These are phyloP conservation scores for Piedraia hortae DNA, from an alignment of 2,329 filamentous ascomycete genomes.

Conservation along the genomic window DNA sequence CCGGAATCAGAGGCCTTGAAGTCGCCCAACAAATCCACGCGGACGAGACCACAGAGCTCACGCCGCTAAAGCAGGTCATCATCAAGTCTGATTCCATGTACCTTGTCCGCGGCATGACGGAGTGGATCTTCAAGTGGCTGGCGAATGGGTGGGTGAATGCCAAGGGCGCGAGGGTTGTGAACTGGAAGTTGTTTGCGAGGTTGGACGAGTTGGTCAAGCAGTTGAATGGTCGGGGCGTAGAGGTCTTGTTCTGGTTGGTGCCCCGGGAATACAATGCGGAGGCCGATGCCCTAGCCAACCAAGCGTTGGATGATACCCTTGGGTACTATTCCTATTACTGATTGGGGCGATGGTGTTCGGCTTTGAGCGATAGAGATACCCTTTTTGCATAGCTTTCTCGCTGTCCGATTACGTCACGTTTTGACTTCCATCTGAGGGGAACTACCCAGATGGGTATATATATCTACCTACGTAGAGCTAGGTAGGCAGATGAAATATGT, in stretches of 20 bases:
- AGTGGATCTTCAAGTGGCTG: conserved; percentile 12
- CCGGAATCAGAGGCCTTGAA: conserved; percentile 5
- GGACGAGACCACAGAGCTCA: too few species aligned
- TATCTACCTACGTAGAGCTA: too few species aligned
- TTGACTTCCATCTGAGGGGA: too few species aligned
- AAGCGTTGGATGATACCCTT: conserved; percentile 4
- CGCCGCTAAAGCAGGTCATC: conserved; percentile 3
- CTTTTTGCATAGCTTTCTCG: too few species aligned
- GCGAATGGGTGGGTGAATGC: conserved; percentile 8
- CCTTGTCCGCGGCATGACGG: conserved; percentile 11
- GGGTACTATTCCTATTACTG: too few species aligned
- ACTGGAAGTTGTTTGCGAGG: conserved; percentile 5
- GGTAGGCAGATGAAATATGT: too few species aligned
- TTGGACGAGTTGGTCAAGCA: conserved; percentile 4
- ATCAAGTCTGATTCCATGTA: conserved; percentile 14
- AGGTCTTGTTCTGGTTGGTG: conserved; percentile 10
- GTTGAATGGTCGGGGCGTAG: conserved; percentile 4
- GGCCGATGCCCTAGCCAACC: conserved; percentile 6
- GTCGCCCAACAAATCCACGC: background rate
- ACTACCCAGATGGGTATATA: too few species aligned
- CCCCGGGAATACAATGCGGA: conserved; percentile 5
- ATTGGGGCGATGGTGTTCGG: too few species aligned
- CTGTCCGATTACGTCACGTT: too few species aligned
- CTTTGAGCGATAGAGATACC: too few species aligned
- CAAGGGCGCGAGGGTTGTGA: conserved; percentile 6